Percentiles rank a stretch among this genome's conserved stretches.
Evolutionary conservation across 108 stramenopile species (phyloP).

Genomic region (Nitzschia inconspicua): DNA sequence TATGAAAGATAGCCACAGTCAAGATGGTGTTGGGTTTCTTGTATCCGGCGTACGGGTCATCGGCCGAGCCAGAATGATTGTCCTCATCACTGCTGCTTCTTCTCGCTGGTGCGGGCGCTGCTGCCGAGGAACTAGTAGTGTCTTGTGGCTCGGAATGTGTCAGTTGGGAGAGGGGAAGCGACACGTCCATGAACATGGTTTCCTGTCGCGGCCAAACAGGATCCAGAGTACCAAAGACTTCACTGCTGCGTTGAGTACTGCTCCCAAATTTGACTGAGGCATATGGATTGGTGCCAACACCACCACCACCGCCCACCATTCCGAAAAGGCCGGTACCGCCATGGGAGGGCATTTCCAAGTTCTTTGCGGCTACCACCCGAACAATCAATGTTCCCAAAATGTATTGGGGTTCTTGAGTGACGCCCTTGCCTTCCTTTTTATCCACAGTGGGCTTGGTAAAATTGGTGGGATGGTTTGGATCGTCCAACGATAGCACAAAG

Average conservation of each 20-base stretch:
- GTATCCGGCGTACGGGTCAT: constrained; percentile 7
- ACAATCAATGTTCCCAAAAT: constrained; percentile 81
- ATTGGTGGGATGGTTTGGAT: constrained; percentile 6
- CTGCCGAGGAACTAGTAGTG: neutral
- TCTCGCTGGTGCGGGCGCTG: too few relatives aligned
- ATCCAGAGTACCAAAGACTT: constrained; percentile 50
- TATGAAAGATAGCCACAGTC: constrained; percentile 47
- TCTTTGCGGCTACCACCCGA: constrained; percentile 73
- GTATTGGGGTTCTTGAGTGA: constrained; percentile 38
- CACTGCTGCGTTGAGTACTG: constrained; percentile 60
- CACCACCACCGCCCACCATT: neutral
- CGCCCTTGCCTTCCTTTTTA: constrained; percentile 10
- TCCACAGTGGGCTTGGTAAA: constrained; percentile 13
- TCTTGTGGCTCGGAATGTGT: constrained; percentile 1
- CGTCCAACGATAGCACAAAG: constrained; percentile 12
- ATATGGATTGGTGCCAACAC: constrained; percentile 48
- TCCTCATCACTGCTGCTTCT: neutral
- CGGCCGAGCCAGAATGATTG: neutral
- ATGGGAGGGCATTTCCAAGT: constrained; percentile 46
- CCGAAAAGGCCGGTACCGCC: constrained; percentile 17
- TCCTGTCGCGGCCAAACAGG: constrained; percentile 76
- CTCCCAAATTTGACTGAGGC: constrained; percentile 56
- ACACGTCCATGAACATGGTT: constrained; percentile 79
- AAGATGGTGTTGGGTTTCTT: constrained; percentile 33
- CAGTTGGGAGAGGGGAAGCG: constrained; percentile 33